phyloP scores from a whole-genome alignment of 106 monocot genomes.

The Triglochin maritima region DNA sequence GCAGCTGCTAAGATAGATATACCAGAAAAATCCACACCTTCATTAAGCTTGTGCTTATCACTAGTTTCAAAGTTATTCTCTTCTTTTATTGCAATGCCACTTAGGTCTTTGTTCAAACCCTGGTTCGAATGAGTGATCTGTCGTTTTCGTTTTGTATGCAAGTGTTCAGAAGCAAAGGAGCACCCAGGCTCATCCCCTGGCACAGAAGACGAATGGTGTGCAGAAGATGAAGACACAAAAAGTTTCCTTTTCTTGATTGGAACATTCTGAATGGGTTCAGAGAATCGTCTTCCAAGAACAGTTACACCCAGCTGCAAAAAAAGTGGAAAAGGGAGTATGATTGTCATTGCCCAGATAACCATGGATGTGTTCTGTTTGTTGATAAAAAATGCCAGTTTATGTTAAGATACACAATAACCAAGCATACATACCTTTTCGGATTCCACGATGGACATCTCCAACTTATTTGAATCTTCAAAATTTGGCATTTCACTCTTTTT shows the following conservation, averaged over 20 bases:
- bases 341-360: background rate
- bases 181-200: slow-evolving; percentile 12
- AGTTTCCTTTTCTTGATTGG: slow-evolving; percentile 92
- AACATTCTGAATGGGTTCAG: slow-evolving; percentile 50
- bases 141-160: slow-evolving; percentile 12
- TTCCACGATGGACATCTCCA: slow-evolving; percentile 54
- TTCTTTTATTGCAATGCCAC: slow-evolving; percentile 2
- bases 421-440: slow-evolving; percentile 53
- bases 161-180: background rate
- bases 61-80: background rate
- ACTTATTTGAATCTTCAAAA: slow-evolving; percentile 22
- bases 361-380: too few species aligned
- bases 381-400: background rate
- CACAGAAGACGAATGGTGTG: slow-evolving; percentile 12
- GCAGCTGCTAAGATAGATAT: slow-evolving; percentile 84
- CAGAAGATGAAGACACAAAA: slow-evolving; percentile 34
- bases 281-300: slow-evolving; percentile 73
- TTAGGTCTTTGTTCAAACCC: background rate
- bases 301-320: slow-evolving; percentile 66
- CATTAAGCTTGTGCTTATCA: slow-evolving; percentile 9
- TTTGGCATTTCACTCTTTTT: slow-evolving; percentile 21
- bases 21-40: slow-evolving; percentile 70
- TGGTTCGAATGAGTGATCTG: background rate
- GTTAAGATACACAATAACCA: background rate
- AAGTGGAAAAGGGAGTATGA: background rate